Evolutionary conservation across 345 rosid genomes (phyloP).

Genomic region (Eutrema japonicum): DNA sequence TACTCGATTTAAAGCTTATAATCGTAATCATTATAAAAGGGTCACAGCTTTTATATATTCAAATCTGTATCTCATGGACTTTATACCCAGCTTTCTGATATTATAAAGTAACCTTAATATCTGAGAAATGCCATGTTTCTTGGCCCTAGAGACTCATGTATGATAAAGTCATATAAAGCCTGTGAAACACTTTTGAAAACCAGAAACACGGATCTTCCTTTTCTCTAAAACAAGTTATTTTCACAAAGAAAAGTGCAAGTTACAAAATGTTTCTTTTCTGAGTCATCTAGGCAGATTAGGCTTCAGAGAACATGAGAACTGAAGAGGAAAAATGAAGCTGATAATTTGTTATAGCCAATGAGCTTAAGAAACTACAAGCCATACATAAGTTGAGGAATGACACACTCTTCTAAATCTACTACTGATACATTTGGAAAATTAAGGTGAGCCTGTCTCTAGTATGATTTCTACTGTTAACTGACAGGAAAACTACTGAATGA

Average conservation of each 20-base stretch:
- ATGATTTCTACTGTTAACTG: slow-evolving; percentile 22
- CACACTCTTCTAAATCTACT: slow-evolving; percentile 5
- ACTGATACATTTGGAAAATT: slow-evolving; percentile 12
- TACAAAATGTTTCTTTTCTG: not conserved
- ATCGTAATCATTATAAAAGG: not conserved
- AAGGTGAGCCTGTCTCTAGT: slow-evolving; percentile 1
- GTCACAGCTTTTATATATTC: slow-evolving; percentile 16
- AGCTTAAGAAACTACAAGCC: not conserved
- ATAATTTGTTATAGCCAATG: not conserved
- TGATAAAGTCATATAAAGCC: not conserved
- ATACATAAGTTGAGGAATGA: not conserved
- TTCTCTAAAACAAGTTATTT: not conserved
- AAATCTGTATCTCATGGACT: slow-evolving; percentile 10
- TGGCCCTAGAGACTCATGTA: not conserved
- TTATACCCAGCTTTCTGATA: not conserved
- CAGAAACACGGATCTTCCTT: not conserved
- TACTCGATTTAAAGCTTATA: not conserved
- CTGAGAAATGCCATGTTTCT: not conserved
- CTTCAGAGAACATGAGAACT: not conserved
- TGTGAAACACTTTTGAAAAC: not conserved
- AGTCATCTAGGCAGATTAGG: slow-evolving; percentile 5
- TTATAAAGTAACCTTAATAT: not conserved
- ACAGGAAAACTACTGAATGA: not conserved
- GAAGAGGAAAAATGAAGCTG: not conserved
- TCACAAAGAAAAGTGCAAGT: not conserved